Conservation (phyloP, 371 early-diverging fungal species). For the Syncephalastrum contaminatum region DNA sequence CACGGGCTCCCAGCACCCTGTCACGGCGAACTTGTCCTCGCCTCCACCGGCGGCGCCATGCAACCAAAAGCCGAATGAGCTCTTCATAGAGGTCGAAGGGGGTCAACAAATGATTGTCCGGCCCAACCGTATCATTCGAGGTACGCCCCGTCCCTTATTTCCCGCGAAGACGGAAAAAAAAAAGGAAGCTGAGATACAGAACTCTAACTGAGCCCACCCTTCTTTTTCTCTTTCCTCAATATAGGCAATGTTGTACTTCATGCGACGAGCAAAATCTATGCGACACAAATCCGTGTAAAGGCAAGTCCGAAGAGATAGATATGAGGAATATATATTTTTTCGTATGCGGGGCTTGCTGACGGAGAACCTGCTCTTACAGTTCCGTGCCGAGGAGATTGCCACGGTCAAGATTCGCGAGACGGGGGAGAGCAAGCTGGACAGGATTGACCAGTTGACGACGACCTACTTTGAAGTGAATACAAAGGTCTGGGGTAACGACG, state of each 20-base stretch:
- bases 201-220: neutral
- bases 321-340: neutral
- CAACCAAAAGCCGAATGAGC: conserved; percentile 2
- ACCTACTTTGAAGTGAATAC: conserved; percentile 33
- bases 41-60: neutral
- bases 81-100: conserved; percentile 44
- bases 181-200: neutral
- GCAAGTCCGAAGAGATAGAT: conserved; percentile 14
- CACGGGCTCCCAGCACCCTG: conserved; percentile 1
- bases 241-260: conserved; percentile 33
- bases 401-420: conserved; percentile 25
- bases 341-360: neutral
- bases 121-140: conserved; percentile 45
- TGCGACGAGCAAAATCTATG: conserved; percentile 26
- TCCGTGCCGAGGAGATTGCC: conserved; percentile 45
- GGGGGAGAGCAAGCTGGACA: conserved; percentile 15
- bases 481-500: conserved; percentile 33
- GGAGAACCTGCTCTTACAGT: conserved; percentile 17
- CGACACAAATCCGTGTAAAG: conserved; percentile 37
- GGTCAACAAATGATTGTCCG: conserved; percentile 47
- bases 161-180: neutral
- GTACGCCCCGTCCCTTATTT: conserved; percentile 11
- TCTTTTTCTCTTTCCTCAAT: neutral
- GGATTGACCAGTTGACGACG: conserved; percentile 30
- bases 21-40: too few relatives aligned